phyloP scores from a whole-genome alignment of 108 stramenopile genomes.

The Pseudonitzschia delicatissima region DNA sequence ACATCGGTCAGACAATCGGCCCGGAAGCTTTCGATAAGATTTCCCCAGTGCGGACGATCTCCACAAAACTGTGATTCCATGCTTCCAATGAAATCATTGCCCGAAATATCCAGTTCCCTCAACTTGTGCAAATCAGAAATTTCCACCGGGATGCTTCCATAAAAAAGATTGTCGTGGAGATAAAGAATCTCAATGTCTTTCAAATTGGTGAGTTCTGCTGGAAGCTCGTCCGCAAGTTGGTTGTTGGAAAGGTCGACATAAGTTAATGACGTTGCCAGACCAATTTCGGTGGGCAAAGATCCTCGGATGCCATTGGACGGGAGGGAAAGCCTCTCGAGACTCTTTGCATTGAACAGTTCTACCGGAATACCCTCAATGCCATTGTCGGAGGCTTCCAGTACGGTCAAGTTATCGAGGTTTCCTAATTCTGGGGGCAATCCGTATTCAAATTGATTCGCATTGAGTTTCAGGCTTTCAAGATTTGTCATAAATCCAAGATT shows the following conservation, averaged over 20 bases:
- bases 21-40: neutral
- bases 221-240: slow-evolving; percentile 33
- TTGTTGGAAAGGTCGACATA: slow-evolving; percentile 25
- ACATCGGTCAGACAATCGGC: slow-evolving; percentile 4
- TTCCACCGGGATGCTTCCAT: slow-evolving; percentile 14
- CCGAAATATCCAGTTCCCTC: neutral
- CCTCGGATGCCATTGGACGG: slow-evolving; percentile 10
- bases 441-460: neutral
- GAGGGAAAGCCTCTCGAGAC: slow-evolving; percentile 17
- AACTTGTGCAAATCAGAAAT: neutral
- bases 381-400: neutral
- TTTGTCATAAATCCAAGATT: neutral
- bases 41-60: slow-evolving; percentile 1
- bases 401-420: neutral
- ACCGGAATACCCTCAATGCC: neutral
- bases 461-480: neutral
- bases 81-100: slow-evolving; percentile 1
- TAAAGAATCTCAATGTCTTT: slow-evolving; percentile 3
- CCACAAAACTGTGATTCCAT: neutral
- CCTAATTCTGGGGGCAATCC: neutral
- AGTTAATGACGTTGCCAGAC: slow-evolving; percentile 28
- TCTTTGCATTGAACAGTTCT: neutral
- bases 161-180: neutral
- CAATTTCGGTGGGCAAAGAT: slow-evolving; percentile 22
- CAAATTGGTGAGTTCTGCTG: slow-evolving; percentile 28